These are phyloP conservation scores for Blastomyces emzantsi DNA, from an alignment of 2,329 filamentous ascomycete species.

Conservation along the genomic window DNA sequence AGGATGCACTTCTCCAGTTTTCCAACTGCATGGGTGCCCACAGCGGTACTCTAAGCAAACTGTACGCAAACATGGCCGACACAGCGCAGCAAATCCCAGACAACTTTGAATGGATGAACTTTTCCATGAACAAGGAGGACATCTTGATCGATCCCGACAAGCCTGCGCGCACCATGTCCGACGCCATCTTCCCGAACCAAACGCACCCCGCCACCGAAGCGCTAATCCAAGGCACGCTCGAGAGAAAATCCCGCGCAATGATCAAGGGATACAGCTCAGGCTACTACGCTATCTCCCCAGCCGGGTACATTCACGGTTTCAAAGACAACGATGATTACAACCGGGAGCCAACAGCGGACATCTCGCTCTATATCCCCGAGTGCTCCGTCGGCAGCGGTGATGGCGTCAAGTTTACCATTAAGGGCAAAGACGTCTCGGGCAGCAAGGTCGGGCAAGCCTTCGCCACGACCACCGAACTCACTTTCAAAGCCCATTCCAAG, in stretches of 20 bases:
- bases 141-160: conserved; percentile 70
- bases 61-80: conserved; percentile 76
- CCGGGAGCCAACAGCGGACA: conserved; percentile 58
- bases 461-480: conserved; percentile 66
- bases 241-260: conserved; percentile 85
- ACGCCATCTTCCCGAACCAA: conserved; percentile 81
- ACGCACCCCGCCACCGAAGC: conserved; percentile 69
- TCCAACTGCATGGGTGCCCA: conserved; percentile 71
- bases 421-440: conserved; percentile 84
- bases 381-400: conserved; percentile 64
- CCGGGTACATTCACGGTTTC: conserved; percentile 90
- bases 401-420: conserved; percentile 84
- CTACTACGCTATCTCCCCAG: conserved; percentile 85
- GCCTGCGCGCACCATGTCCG: conserved; percentile 62
- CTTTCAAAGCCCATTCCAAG: conserved; percentile 78
- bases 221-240: conserved; percentile 76
- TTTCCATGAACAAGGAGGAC: conserved; percentile 60
- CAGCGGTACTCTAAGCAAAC: conserved; percentile 66
- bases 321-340: conserved; percentile 74
- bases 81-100: conserved; percentile 66
- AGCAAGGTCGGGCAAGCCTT: conserved; percentile 70
- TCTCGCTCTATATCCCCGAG: conserved; percentile 87
- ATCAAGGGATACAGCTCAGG: conserved; percentile 65
- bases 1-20: conserved; percentile 75
- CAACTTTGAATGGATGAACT: conserved; percentile 89